Conservation (phyloP, 345 rosid genomes). For the Excoecaria agallocha region DNA sequence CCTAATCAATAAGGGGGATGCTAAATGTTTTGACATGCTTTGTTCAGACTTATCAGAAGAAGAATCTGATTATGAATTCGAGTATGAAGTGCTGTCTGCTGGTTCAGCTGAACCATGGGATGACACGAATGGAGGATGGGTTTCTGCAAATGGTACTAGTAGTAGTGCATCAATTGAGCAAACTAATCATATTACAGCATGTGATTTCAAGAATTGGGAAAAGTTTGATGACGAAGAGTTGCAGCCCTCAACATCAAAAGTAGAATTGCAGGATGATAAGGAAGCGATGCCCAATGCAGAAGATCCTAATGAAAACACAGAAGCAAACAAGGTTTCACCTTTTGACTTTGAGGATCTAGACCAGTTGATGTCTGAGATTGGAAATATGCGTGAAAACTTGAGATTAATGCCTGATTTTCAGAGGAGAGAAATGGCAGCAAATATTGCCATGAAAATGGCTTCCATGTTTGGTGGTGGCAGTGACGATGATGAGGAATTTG, state of each 20-base stretch:
- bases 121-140: slow-evolving; percentile 64
- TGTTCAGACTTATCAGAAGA: slow-evolving; percentile 72
- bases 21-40: slow-evolving; percentile 24
- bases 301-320: slow-evolving; percentile 28
- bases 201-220: slow-evolving; percentile 25
- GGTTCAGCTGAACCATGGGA: slow-evolving; percentile 83
- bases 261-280: slow-evolving; percentile 30
- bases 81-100: slow-evolving; percentile 72
- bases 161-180: slow-evolving; percentile 31
- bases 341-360: slow-evolving; percentile 82
- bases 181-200: slow-evolving; percentile 26
- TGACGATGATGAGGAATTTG: slow-evolving; percentile 51
- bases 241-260: slow-evolving; percentile 35
- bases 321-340: slow-evolving; percentile 34
- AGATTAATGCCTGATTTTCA: slow-evolving; percentile 89
- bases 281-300: slow-evolving; percentile 19
- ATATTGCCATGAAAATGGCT: slow-evolving; percentile 87
- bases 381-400: slow-evolving; percentile 68
- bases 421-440: slow-evolving; percentile 90
- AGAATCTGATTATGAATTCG: slow-evolving; percentile 82
- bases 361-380: slow-evolving; percentile 88
- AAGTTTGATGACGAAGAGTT: slow-evolving; percentile 29
- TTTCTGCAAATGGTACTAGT: slow-evolving; percentile 51
- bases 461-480: slow-evolving; percentile 80
- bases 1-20: slow-evolving; percentile 8